These are phyloP conservation scores for Aspergillus calidoustus DNA, from an alignment of 2,329 filamentous ascomycete genomes.

Conservation along the genomic window DNA sequence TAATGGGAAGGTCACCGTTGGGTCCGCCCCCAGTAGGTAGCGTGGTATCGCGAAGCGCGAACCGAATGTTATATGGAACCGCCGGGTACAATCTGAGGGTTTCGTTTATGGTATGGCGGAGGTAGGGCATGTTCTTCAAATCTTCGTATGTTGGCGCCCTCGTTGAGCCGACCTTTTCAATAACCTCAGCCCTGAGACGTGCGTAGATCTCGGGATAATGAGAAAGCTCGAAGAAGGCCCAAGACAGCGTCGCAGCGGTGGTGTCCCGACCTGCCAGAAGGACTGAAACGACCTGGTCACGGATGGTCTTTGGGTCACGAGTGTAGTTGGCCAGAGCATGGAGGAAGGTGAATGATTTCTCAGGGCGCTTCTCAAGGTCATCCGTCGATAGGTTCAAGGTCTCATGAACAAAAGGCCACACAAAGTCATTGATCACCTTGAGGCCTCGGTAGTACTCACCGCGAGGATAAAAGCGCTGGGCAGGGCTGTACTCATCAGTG, in stretches of 20 bases:
- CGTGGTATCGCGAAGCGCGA: constrained; percentile 6
- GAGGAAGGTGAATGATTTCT: constrained; percentile 10
- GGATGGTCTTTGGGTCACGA: constrained; percentile 7
- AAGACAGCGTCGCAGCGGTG: constrained; percentile 13
- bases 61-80: constrained; percentile 11
- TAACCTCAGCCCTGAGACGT: constrained; percentile 3
- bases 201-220: constrained; percentile 6
- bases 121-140: constrained; percentile 10
- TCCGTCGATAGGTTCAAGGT: not conserved
- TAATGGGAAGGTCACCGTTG: constrained; percentile 12
- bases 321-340: constrained; percentile 14
- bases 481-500: not conserved
- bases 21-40: constrained; percentile 10
- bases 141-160: constrained; percentile 9
- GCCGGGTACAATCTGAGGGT: constrained; percentile 12
- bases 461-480: constrained; percentile 7
- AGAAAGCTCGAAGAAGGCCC: constrained; percentile 12
- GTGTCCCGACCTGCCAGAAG: constrained; percentile 12
- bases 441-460: constrained; percentile 5
- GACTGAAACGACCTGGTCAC: constrained; percentile 8
- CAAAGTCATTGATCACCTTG: constrained; percentile 12
- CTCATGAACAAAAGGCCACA: constrained; percentile 12
- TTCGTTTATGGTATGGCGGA: constrained; percentile 14
- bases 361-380: constrained; percentile 1
- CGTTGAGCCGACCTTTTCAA: constrained; percentile 5